A percentile compares a stretch with the other conserved stretches of the same genome.
Conservation (phyloP, 2,329 filamentous ascomycete genomes). For the Fusarium sambucinum region DNA sequence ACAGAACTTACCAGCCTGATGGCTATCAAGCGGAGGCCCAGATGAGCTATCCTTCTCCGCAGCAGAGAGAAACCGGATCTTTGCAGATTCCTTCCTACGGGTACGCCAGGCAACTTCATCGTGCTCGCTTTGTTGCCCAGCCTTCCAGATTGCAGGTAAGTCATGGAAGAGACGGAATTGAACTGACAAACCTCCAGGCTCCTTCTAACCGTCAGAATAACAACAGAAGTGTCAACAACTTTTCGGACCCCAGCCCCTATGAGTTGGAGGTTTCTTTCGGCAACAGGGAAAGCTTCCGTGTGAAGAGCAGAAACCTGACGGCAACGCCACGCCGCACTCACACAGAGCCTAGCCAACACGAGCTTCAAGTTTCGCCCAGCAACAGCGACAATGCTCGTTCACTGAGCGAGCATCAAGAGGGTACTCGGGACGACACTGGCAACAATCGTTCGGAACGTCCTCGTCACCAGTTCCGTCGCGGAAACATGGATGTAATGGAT, state of each 20-base stretch:
- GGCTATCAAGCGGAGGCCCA: slow-evolving; percentile 1
- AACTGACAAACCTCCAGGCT: slow-evolving; percentile 14
- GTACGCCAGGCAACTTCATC: neutral
- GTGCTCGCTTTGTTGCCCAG: neutral
- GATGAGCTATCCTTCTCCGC: neutral
- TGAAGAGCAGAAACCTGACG: neutral
- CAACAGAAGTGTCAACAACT: neutral
- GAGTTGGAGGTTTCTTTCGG: neutral
- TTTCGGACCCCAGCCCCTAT: neutral
- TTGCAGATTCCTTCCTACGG: neutral
- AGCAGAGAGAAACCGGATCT: neutral
- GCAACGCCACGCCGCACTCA: neutral
- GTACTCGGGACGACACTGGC: neutral
- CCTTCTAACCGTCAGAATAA: neutral
- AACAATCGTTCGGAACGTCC: neutral
- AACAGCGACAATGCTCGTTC: neutral
- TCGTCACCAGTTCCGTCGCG: neutral
- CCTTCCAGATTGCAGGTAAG: slow-evolving; percentile 10
- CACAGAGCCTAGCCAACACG: neutral
- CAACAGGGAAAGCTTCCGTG: neutral
- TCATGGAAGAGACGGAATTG: neutral
- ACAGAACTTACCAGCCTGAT: neutral
- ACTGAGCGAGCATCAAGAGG: neutral
- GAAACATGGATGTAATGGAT: slow-evolving; percentile 7
- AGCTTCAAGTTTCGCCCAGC: neutral